Evolutionary conservation across 345 rosid genomes (phyloP).

Genomic region (Populus pruinosa): DNA sequence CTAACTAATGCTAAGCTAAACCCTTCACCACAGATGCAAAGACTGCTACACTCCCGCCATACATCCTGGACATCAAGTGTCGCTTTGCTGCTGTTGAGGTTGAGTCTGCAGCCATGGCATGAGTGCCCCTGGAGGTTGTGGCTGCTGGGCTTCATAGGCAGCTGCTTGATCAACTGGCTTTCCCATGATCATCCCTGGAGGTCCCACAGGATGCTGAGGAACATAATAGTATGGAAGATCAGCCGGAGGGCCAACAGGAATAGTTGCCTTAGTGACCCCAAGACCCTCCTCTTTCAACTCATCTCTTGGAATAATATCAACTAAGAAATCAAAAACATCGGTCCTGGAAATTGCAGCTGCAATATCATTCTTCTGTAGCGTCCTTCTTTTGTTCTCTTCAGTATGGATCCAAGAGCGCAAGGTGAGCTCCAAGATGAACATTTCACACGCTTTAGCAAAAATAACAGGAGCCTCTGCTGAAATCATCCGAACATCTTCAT

Average conservation of each 20-base stretch:
- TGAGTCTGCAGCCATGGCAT: constrained; percentile 40
- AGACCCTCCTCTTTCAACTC: constrained; percentile 47
- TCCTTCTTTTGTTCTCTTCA: constrained; percentile 44
- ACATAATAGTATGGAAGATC: constrained; percentile 39
- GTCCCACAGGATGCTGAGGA: constrained; percentile 35
- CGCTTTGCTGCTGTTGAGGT: constrained; percentile 19
- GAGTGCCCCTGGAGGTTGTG: constrained; percentile 27
- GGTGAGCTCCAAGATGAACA: constrained; percentile 46
- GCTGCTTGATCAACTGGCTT: constrained; percentile 38
- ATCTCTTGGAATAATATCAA: constrained; percentile 45
- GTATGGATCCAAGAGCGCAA: constrained; percentile 46
- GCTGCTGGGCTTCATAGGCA: constrained; percentile 38
- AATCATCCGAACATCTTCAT: constrained; percentile 47
- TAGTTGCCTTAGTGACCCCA: constrained; percentile 34
- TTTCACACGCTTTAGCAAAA: constrained; percentile 44
- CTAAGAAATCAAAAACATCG: constrained; percentile 45
- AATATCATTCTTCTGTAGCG: constrained; percentile 43
- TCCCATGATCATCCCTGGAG: constrained; percentile 40
- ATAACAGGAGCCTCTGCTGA: constrained; percentile 49
- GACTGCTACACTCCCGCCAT: background rate
- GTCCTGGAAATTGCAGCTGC: constrained; percentile 45
- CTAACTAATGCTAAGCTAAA: background rate
- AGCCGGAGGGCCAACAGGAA: constrained; percentile 38
- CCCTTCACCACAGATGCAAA: background rate
- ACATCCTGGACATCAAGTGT: background rate